Conservation (phyloP, 768 basidiomycete species). For the Leccinum pellstonianum region DNA sequence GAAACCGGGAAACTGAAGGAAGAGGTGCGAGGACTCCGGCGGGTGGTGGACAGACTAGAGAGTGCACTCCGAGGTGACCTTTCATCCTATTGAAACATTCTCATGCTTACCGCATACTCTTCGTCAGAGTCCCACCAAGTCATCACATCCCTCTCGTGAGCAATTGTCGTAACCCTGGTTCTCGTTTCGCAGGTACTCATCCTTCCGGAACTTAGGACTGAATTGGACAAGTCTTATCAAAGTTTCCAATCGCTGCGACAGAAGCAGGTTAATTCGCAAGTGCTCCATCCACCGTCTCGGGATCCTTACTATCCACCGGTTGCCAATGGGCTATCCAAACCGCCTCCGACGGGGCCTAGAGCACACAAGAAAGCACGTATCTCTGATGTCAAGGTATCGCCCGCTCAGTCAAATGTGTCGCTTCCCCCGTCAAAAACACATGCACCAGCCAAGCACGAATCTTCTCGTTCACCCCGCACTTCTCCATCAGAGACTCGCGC, state of each 20-base stretch:
- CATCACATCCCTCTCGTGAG: slow-evolving; percentile 71
- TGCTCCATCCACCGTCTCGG: slow-evolving; percentile 41
- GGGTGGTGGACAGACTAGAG: slow-evolving; percentile 68
- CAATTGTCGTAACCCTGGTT: slow-evolving; percentile 16
- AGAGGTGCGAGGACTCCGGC: slow-evolving; percentile 67
- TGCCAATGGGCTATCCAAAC: slow-evolving; percentile 43
- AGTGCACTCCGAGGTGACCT: slow-evolving; percentile 69
- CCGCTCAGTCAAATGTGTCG: slow-evolving; percentile 31
- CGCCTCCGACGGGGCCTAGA: slow-evolving; percentile 75
- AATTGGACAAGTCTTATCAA: slow-evolving; percentile 76
- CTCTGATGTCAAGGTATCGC: slow-evolving; percentile 48
- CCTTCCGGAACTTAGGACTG: slow-evolving; percentile 47
- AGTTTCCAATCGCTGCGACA: slow-evolving; percentile 50
- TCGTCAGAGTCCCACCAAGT: slow-evolving; percentile 74
- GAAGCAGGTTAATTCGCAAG: slow-evolving; percentile 31
- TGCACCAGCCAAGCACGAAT: slow-evolving; percentile 23
- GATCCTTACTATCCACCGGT: slow-evolving; percentile 41
- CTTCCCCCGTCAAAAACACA: slow-evolving; percentile 30
- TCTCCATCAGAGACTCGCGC: slow-evolving; percentile 29
- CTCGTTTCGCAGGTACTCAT: slow-evolving; percentile 12
- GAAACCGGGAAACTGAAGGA: slow-evolving; percentile 83
- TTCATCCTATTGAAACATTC: slow-evolving; percentile 1
- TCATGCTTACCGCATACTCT: slow-evolving; percentile 7
- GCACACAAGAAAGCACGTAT: slow-evolving; percentile 79
- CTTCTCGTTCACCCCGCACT: slow-evolving; percentile 31